Evolutionary conservation across 495 filamentous ascomycete genomes (phyloP), one percentile per base, ranked within the genome.

Genomic region (Penicillium antarcticum): DNA sequence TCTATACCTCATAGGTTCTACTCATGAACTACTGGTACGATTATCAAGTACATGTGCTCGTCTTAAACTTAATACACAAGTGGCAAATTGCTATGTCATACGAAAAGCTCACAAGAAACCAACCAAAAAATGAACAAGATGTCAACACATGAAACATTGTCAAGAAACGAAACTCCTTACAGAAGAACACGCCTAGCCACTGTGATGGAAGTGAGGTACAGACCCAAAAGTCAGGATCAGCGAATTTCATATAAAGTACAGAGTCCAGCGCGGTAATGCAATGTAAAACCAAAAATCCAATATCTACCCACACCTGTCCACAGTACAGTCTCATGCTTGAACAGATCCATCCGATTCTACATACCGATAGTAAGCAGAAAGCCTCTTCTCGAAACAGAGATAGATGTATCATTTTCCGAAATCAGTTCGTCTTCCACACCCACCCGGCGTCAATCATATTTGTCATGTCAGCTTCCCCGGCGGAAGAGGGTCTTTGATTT

Each of bases 221-320:
- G 39, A 52, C 40, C 37, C 19, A 5, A 41, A 45, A 44, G 54
- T 48, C 41, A 55, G 44, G 46, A 56, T 39, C 37, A 55, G 48
- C 48, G 51, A 65, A 56, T 58, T 52, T 48, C 57, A 57, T 53
- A 63, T 63, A 66, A 63, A 66, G 57, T 66, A 66, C 62, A 66
- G 42, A 59, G 57, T 58, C 60, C 60, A 63, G 60, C 60, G 57
- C 60, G 57, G 46, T 46, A 60, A 66, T 63, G 62, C 62, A 66
- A 63, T 61, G 55, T 66, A 61, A 65, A 54, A 49, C 52, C 52
- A 65, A 39, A 52, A 39, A 48, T 55, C 58, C 57, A 57, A 63
- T 66, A 66, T 66, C 62, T 66, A 63, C 62, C 58, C 54, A 58
- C 48, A 55, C 42, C 46, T 47, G 48, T 52, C 53, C 56, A 63